A percentile compares a stretch with the other conserved stretches of the same genome.
phyloP scores from a whole-genome alignment of 2,329 filamentous ascomycete genomes.

The Colletotrichum karsti region DNA sequence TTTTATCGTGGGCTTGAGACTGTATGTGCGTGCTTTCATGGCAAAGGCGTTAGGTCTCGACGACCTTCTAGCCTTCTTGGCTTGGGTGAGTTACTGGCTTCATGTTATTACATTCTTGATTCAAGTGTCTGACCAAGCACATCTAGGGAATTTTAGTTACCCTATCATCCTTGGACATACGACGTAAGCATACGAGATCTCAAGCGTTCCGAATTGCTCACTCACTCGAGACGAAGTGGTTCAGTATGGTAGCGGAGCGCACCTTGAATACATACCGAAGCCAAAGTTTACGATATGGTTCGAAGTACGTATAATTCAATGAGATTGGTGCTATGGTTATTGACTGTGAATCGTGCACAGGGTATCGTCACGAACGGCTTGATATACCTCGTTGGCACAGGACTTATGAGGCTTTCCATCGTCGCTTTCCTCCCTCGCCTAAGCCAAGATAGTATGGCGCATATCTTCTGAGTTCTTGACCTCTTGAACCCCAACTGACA shows the following conservation, averaged over 20 bases:
- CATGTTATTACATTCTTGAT: not conserved
- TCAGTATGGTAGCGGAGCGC: not conserved
- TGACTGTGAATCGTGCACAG: not conserved
- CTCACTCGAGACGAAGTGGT: not conserved
- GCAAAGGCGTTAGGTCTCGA: not conserved
- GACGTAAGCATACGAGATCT: not conserved
- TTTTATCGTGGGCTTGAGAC: not conserved
- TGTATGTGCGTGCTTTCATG: not conserved
- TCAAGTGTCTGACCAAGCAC: no score
- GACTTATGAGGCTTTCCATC: slow-evolving; percentile 42
- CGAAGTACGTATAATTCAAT: not conserved
- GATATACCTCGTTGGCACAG: slow-evolving; percentile 40
- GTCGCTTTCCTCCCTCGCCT: slow-evolving; percentile 43
- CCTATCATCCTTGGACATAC: not conserved
- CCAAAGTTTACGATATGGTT: not conserved
- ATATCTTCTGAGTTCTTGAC: no score
- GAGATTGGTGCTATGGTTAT: no score
- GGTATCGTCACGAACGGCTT: not conserved
- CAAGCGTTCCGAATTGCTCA: no score
- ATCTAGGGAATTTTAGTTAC: not conserved
- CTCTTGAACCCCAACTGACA: no score
- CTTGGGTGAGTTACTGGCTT: not conserved
- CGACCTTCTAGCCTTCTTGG: not conserved
- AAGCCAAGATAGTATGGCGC: slow-evolving; percentile 40
- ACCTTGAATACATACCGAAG: not conserved